Base-by-base conservation (phyloP, 257 asterid species). In the Verbascum thapsus region DNA sequence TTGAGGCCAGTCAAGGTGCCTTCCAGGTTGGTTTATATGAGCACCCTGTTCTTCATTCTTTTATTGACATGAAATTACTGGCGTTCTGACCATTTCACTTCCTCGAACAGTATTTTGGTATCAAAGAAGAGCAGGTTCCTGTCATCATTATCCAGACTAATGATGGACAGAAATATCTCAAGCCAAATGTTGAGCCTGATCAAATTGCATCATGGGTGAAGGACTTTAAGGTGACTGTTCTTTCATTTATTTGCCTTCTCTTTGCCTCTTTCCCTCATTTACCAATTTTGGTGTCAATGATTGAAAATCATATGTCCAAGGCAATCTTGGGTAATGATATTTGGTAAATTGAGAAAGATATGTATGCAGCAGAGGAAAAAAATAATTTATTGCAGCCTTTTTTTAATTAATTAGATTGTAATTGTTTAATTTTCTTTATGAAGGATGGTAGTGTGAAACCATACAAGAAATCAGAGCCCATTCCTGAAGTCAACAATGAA, bases 1-100 rank as follows among this genome's bases (percentile, higher is more conserved):
- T 80, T 18, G 96, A 88, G 70, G 90, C 95, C 58, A 83, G 98
- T 70, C 72, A 83, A 78, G 92, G 92, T 78, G 98, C 96, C 67
- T 86, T 91, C 75, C 92, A 91, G 96, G 96, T 91, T 57, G 49
- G 91, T 63, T 45, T 55, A 66, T 7, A 53, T 62, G 17, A 18
- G 52, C 67, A 43, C 38, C 43, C 58, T 64, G 23, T 69, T 52
- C 17, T 41, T 68, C 34, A 53, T 61, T 61, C 39, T 11, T 45
- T 55, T 63, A 2, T 10, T 42, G 66, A 59, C 48, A 37, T 49
- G 35, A 50, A 22, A 52, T 37, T 39, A n/a, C 55, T 59, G 47
- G 50, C 37, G 49, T 62, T 73, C 53, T 58, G 55, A 70, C 53
- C 38, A 58, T 55, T 40, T 50, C 6, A 2, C 68, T 54, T 59